Evolutionary conservation across 495 filamentous ascomycete species (phyloP), one percentile per base, ranked within the genome.

Genomic region (Annulohypoxylon bovei): DNA sequence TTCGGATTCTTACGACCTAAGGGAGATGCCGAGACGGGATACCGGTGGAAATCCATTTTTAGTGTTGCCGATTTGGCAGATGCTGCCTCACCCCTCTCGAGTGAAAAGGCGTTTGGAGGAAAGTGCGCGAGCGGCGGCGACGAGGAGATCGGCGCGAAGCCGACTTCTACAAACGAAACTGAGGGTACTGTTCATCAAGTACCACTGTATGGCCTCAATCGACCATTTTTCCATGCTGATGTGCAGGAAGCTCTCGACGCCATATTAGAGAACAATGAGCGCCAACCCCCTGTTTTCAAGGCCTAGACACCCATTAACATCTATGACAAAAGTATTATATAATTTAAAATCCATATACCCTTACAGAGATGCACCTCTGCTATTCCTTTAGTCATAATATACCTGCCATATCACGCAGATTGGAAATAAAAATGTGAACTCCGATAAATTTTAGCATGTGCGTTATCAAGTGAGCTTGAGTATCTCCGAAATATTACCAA

Each of bases 241-340:
- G 39, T 98, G 11, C 93, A 92, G n/a, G 92, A 91, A 74, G 95
- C 95, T 27, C 76, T 98, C 66, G 88, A 94, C 77, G 91, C 89
- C 70, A 92, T 91, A 22, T 81, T 95, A 68, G 85, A 85, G 62
- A 94, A 92, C 71, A 82, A 85, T 8, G 82, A 89, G 80, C 69
- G 47, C 20, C 44, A 59, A 47, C 42, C 63, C 14, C 53, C 59
- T 46, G 18, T 56, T 35, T 54, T 60, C 12, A 63, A 67, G 35
- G 35, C 46, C n/a, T 56, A 47, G 22, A 28, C 27, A 11, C 6
- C 16, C 9, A 1, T 8, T 35, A 7, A 7, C 39, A 42, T 42
- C 6, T 18, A 14, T 12, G n/a, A 33, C 6, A 23, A 47, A 27
- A n/a, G n/a, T 62, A 42, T 62, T 57, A 11, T 56, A 46, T 27